Evolutionary conservation across 2,329 filamentous ascomycete species (phyloP).

Genomic region (Fusarium sp.): DNA sequence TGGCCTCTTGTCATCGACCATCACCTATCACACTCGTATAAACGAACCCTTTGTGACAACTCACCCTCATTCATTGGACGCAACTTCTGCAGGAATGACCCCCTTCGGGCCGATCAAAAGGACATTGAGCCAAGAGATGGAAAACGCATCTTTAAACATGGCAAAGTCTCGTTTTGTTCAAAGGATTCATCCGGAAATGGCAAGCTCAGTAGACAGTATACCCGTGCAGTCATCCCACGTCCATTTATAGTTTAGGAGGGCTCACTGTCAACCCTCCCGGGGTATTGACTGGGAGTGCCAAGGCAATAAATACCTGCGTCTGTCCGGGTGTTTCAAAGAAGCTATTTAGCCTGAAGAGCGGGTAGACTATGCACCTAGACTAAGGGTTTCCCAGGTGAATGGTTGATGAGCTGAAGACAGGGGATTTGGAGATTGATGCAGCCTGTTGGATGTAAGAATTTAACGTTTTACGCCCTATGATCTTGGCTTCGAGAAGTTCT

Average conservation of each 20-base stretch:
- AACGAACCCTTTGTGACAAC: neutral
- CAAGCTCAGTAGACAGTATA: neutral
- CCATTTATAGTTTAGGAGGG: constrained; percentile 7
- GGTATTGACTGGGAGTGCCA: constrained; percentile 3
- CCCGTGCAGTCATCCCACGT: constrained; percentile 9
- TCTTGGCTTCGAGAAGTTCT: constrained; percentile 6
- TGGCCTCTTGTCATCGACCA: neutral
- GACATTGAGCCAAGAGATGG: neutral
- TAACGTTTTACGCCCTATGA: neutral
- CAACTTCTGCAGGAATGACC: neutral
- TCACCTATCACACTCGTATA: neutral
- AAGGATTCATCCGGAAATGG: constrained; percentile 23
- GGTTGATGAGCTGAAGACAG: constrained; percentile 22
- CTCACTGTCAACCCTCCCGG: constrained; percentile 24
- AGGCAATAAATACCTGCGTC: neutral
- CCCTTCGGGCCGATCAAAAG: constrained; percentile 6
- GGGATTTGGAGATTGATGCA: neutral
- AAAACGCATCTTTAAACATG: neutral
- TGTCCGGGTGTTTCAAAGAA: neutral
- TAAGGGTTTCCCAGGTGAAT: constrained; percentile 11
- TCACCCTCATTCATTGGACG: neutral
- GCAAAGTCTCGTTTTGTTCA: neutral
- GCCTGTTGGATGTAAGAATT: neutral
- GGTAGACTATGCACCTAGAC: constrained; percentile 1
- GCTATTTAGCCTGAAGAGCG: constrained; percentile 23